Percentiles rank a stretch among this genome's conserved stretches.
Conservation (phyloP, 2,329 filamentous ascomycete genomes). For the Rutstroemia sp. region DNA sequence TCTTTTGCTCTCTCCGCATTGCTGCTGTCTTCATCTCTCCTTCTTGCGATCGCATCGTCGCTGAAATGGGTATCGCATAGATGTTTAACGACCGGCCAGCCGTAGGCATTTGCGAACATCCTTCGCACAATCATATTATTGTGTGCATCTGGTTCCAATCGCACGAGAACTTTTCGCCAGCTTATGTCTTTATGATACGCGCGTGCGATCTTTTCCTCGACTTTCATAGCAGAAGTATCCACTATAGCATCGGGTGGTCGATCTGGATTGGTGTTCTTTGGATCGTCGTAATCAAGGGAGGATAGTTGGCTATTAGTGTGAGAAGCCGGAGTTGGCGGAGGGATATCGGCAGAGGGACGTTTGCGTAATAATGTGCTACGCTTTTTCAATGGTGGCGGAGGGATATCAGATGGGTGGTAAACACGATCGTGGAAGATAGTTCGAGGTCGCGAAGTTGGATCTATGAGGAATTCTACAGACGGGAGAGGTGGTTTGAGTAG, state of each 20-base stretch:
- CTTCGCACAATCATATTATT: constrained; percentile 97
- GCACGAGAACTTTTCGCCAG: constrained; percentile 95
- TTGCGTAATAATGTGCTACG: constrained; percentile 30
- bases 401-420: constrained; percentile 90
- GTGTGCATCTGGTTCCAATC: constrained; percentile 92
- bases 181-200: constrained; percentile 88
- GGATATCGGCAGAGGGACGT: constrained; percentile 12
- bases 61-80: constrained; percentile 91
- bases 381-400: constrained; percentile 63
- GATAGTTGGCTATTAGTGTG: constrained; percentile 39
- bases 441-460: constrained; percentile 72
- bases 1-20: constrained; percentile 62
- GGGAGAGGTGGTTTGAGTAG: constrained; percentile 86
- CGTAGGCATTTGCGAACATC: constrained; percentile 95
- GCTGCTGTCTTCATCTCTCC: constrained; percentile 59
- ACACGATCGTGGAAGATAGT: constrained; percentile 97
- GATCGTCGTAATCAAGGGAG: constrained; percentile 46
- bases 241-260: constrained; percentile 40
- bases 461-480: constrained; percentile 70
- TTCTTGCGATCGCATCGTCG: constrained; percentile 59
- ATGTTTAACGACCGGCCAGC: constrained; percentile 95
- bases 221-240: constrained; percentile 67
- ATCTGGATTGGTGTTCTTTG: constrained; percentile 38
- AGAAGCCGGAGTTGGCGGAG: constrained; percentile 18
- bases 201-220: constrained; percentile 95